A percentile compares a stretch with the other conserved stretches of the same genome.
Conservation (phyloP, 106 monocot species). For the Gastrodia elata region DNA sequence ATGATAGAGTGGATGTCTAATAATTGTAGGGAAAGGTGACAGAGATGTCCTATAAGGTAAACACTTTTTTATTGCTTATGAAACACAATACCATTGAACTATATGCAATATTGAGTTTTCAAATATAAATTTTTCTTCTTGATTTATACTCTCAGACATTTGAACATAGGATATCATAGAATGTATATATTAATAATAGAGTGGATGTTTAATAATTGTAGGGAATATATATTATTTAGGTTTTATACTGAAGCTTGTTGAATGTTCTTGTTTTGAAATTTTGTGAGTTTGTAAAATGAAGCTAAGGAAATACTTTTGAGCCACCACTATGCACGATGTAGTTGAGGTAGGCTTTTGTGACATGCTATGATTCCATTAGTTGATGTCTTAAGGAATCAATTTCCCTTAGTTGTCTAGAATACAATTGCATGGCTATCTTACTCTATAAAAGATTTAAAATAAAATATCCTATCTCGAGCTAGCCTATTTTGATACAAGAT, state of each 20-base stretch:
- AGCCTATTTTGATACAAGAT: too few species aligned
- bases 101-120: background rate
- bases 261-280: background rate
- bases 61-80: background rate
- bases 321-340: background rate
- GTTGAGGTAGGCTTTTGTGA: background rate
- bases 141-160: background rate
- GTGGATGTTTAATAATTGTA: background rate
- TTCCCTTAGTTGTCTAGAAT: too few species aligned
- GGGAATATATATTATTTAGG: background rate
- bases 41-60: conserved; percentile 76
- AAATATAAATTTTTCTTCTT: background rate
- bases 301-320: background rate
- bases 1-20: background rate
- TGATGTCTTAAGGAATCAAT: too few species aligned
- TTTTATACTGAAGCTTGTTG: background rate
- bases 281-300: background rate
- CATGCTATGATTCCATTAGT: too few species aligned
- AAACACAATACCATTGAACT: background rate
- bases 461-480: too few species aligned
- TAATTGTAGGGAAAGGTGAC: conserved; percentile 71
- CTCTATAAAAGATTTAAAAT: too few species aligned
- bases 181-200: background rate
- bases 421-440: too few species aligned
- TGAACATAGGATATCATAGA: background rate